Evolutionary conservation across 441 rosid species (phyloP).

Genomic region (Arabidopsis lyrata): DNA sequence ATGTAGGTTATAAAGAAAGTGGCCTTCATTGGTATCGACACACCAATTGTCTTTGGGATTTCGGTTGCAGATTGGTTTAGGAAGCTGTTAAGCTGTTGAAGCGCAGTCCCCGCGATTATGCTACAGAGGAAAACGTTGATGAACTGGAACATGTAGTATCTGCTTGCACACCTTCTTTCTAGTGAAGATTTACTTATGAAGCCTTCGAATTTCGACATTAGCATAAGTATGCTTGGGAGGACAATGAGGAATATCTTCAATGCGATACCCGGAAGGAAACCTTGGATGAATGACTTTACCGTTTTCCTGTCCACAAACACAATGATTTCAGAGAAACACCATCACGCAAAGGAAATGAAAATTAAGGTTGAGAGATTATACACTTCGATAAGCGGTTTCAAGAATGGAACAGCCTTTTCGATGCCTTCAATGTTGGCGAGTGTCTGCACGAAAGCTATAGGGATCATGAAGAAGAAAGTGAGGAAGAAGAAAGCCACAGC

Average conservation of each 20-base stretch:
- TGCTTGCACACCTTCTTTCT: constrained; percentile 88
- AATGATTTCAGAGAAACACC: constrained; percentile 15
- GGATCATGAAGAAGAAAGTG: constrained; percentile 97
- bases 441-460: constrained; percentile 90
- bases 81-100: constrained; percentile 79
- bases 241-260: constrained; percentile 89
- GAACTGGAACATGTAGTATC: constrained; percentile 88
- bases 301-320: constrained; percentile 51
- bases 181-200: constrained; percentile 69
- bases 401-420: constrained; percentile 80
- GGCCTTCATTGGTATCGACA: constrained; percentile 90
- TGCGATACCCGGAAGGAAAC: constrained; percentile 94
- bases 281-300: constrained; percentile 83
- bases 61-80: constrained; percentile 81
- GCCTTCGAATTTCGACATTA: constrained; percentile 97
- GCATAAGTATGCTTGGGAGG: constrained; percentile 85
- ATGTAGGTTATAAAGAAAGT: constrained; percentile 92
- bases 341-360: background rate
- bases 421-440: constrained; percentile 93
- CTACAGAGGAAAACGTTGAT: constrained; percentile 91
- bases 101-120: constrained; percentile 87
- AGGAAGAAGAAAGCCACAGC: constrained; percentile 87
- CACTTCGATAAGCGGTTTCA: constrained; percentile 75
- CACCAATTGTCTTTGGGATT: constrained; percentile 87
- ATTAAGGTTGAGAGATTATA: constrained; percentile 35